Percentiles rank a stretch among this genome's conserved stretches.
Conservation (phyloP, 352 stramenopile genomes). For the Aphanomyces euteiches region DNA sequence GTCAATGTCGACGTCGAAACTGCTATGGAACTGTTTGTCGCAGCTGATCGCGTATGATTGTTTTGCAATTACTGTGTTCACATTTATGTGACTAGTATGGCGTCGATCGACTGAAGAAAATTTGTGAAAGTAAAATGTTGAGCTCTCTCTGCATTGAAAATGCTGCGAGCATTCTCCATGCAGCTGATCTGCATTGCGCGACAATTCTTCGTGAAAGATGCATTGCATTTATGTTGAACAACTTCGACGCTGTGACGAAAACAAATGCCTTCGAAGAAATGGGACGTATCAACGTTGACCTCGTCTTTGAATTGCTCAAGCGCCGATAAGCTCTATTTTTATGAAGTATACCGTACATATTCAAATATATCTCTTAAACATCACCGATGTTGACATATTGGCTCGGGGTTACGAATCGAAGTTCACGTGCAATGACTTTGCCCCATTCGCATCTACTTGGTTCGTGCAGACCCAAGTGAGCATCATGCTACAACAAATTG, state of each 20-base stretch:
- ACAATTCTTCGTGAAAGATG: conserved; percentile 91
- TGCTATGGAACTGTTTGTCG: conserved; percentile 93
- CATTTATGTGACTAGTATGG: conserved; percentile 50
- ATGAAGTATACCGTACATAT: too few species aligned
- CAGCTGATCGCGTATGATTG: conserved; percentile 69
- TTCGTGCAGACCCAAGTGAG: too few species aligned
- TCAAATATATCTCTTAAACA: too few species aligned
- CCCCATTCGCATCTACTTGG: too few species aligned
- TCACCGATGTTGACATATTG: too few species aligned
- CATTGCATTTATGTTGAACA: conserved; percentile 95
- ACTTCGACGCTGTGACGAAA: conserved; percentile 97
- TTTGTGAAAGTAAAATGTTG: conserved; percentile 96
- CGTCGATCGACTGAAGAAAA: conserved; percentile 84
- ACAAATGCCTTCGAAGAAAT: conserved; percentile 97
- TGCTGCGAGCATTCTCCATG: conserved; percentile 94
- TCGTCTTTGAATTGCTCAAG: conserved; percentile 96
- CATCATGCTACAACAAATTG: too few species aligned
- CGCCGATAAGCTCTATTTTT: conserved; percentile 41
- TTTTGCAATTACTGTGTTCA: not conserved
- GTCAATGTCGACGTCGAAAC: conserved; percentile 88
- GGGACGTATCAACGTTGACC: conserved; percentile 96
- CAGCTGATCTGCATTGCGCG: conserved; percentile 94
- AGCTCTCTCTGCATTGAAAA: conserved; percentile 94
- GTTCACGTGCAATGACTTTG: too few species aligned
- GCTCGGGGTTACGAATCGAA: too few species aligned